Evolutionary conservation across 2,329 filamentous ascomycete species (phyloP).

Genomic region (Venturia asperata): DNA sequence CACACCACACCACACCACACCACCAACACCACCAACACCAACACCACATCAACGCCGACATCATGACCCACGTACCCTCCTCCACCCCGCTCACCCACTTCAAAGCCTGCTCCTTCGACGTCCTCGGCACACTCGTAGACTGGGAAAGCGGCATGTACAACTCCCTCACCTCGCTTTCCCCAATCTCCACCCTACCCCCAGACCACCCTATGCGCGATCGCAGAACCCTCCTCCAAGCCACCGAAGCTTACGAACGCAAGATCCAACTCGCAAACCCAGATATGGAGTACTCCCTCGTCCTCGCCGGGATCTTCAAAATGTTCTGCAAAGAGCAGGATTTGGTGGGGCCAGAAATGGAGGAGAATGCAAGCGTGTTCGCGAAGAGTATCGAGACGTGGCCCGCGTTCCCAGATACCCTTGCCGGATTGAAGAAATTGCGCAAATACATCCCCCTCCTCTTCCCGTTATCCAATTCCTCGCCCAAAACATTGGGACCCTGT

Average conservation of each 20-base stretch:
- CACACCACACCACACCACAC: neutral
- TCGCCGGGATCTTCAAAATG: constrained; percentile 44
- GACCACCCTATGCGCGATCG: constrained; percentile 35
- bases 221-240: constrained; percentile 24
- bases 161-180: constrained; percentile 43
- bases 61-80: constrained; percentile 16
- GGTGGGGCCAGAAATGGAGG: constrained; percentile 26
- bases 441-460: constrained; percentile 49
- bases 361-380: constrained; percentile 39
- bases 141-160: constrained; percentile 62
- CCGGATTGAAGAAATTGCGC: constrained; percentile 44
- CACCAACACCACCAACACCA: no score
- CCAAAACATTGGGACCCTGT: constrained; percentile 11
- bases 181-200: constrained; percentile 36
- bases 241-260: constrained; percentile 20
- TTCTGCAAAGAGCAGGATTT: constrained; percentile 39
- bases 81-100: constrained; percentile 19
- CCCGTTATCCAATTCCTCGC: constrained; percentile 47
- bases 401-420: constrained; percentile 52
- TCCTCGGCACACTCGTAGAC: constrained; percentile 23
- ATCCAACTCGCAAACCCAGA: constrained; percentile 50
- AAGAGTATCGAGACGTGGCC: constrained; percentile 47
- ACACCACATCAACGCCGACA: neutral
- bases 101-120: constrained; percentile 45
- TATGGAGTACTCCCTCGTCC: constrained; percentile 53